These are phyloP conservation scores for Linnemannia exigua DNA, from an alignment of 192 early-diverging fungal species.

Conservation along the genomic window DNA sequence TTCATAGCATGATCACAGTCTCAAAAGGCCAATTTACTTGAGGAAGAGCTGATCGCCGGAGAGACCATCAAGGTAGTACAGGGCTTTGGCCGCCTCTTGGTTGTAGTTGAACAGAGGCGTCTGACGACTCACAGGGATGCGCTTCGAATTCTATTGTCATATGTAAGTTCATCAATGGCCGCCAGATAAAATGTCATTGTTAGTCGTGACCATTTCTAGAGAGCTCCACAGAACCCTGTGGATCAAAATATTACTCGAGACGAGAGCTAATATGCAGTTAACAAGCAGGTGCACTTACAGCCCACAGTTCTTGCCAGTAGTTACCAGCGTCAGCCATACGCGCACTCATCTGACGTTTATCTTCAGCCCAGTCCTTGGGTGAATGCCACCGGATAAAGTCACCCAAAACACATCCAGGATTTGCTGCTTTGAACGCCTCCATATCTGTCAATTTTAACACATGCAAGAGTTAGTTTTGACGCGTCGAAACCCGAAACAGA, in stretches of 20 bases:
- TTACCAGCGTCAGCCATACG: constrained; percentile 87
- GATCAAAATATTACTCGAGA: no score
- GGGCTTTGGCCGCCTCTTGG: constrained; percentile 82
- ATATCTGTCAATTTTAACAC: constrained; percentile 71
- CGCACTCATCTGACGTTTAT: constrained; percentile 74
- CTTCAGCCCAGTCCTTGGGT: constrained; percentile 91
- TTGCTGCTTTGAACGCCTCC: constrained; percentile 96
- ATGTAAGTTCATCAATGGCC: constrained; percentile 18
- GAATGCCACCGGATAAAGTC: constrained; percentile 98
- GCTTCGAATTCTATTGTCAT: constrained; percentile 47
- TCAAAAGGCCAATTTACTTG: constrained; percentile 6
- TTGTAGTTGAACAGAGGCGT: constrained; percentile 84
- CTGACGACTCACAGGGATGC: constrained; percentile 78
- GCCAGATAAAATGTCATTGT: neutral
- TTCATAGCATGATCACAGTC: no score
- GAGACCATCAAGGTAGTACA: constrained; percentile 31
- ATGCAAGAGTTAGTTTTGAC: neutral
- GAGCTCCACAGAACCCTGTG: no score
- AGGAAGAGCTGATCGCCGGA: constrained; percentile 30
- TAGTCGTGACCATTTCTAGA: no score
- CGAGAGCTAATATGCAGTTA: neutral
- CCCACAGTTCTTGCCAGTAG: constrained; percentile 92
- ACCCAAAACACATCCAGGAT: constrained; percentile 79
- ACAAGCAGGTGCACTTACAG: constrained; percentile 56
- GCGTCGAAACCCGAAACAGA: no score